Evolutionary conservation across 169 alveolate genomes (phyloP).

Genomic region (Cryptosporidium baileyi): DNA sequence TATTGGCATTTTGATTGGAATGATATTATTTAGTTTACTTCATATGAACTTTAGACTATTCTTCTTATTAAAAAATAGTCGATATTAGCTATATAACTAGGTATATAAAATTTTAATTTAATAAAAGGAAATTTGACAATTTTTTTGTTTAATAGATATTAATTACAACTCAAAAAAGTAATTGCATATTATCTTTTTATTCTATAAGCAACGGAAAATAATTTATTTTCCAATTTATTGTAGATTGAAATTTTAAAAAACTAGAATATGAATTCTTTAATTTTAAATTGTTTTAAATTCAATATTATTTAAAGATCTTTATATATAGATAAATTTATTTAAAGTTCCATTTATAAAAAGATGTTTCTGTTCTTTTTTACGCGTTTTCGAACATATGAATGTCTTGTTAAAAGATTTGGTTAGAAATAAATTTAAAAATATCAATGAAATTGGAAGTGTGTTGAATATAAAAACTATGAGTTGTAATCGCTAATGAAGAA

Average conservation of each 20-base stretch:
- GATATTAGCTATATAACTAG: neutral
- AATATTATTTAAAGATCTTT: neutral
- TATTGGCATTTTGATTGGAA: constrained; percentile 1
- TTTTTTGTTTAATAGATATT: neutral
- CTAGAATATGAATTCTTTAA: too few relatives aligned
- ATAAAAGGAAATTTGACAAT: neutral
- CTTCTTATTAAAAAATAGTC: too few relatives aligned
- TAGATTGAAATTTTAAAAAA: too few relatives aligned
- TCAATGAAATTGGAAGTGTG: too few relatives aligned
- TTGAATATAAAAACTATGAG: too few relatives aligned
- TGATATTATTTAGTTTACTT: constrained; percentile 9
- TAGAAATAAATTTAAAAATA: neutral
- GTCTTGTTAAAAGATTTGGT: neutral
- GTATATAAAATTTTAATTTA: neutral
- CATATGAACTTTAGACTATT: constrained; percentile 41
- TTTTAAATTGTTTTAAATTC: neutral
- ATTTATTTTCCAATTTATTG: too few relatives aligned
- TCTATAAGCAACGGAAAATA: too few relatives aligned
- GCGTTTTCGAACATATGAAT: constrained; percentile 62
- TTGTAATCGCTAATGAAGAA: neutral
- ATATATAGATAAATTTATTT: neutral
- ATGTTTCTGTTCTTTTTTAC: too few relatives aligned
- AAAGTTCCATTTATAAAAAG: too few relatives aligned
- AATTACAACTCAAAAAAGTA: too few relatives aligned
- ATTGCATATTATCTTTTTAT: too few relatives aligned